Evolutionary conservation across 305 asterid genomes (phyloP).

Genomic region (Solanum chacoense): DNA sequence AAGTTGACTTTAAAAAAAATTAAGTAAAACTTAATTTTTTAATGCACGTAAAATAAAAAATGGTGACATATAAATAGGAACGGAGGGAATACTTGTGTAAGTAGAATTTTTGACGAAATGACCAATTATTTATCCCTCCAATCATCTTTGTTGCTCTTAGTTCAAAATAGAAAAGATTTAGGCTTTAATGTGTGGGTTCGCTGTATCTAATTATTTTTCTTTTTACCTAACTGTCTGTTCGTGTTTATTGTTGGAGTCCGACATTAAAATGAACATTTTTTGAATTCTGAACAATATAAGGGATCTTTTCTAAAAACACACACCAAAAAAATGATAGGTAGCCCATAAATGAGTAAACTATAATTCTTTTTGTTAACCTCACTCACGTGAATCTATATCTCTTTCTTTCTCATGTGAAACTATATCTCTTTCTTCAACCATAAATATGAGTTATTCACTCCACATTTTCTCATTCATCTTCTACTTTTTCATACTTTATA

Average conservation of each 20-base stretch:
- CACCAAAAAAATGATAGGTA: fast-evolving
- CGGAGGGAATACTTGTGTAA: not conserved
- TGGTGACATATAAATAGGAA: no score
- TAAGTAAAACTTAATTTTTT: no score
- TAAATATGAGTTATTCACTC: not conserved
- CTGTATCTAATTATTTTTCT: not conserved
- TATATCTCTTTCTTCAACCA: not conserved
- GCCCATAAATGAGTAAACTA: fast-evolving
- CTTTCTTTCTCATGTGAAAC: fast-evolving
- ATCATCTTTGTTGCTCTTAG: not conserved
- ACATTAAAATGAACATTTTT: fast-evolving
- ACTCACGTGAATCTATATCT: not conserved
- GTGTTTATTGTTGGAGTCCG: not conserved
- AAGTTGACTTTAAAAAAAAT: no score
- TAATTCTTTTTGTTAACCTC: not conserved
- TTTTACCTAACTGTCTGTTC: not conserved
- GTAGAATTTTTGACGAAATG: not conserved
- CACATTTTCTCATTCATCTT: not conserved
- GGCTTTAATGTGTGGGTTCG: not conserved
- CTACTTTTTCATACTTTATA: not conserved
- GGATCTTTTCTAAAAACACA: fast-evolving
- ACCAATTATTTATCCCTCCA: not conserved
- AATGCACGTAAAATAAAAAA: no score
- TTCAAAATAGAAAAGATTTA: not conserved
- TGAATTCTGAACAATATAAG: fast-evolving